These are phyloP conservation scores for Malassezia slooffiae DNA, from an alignment of 1,284 basidiomycete genomes.

Conservation along the genomic window DNA sequence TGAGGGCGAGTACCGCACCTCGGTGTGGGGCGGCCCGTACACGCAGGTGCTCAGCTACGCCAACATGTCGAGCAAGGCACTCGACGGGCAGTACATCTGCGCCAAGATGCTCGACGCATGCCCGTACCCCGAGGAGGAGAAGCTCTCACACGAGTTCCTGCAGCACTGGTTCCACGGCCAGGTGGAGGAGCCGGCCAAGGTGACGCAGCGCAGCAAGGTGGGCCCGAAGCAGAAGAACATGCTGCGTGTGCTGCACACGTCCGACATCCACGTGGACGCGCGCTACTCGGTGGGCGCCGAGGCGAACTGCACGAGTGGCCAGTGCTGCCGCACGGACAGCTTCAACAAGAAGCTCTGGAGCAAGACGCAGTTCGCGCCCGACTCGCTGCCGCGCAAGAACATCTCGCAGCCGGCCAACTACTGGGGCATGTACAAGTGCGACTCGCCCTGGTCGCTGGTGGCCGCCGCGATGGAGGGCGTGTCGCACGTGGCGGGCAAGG, in stretches of 20 bases:
- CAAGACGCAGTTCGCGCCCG: conserved; percentile 18
- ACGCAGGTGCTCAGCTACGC: conserved; percentile 41
- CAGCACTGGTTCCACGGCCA: conserved; percentile 32
- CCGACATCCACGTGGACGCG: conserved; percentile 69
- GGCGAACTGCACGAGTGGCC: conserved; percentile 61
- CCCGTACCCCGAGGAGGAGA: conserved; percentile 20
- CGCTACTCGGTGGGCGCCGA: conserved; percentile 64
- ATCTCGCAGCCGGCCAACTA: conserved; percentile 29
- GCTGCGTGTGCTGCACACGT: conserved; percentile 64
- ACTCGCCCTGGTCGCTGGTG: conserved; percentile 59
- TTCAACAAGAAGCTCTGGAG: conserved; percentile 52
- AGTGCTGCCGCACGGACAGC: conserved; percentile 59
- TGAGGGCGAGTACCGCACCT: conserved; percentile 19
- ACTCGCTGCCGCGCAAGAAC: conserved; percentile 21
- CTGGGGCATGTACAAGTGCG: conserved; percentile 51
- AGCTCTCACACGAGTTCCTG: conserved; percentile 24
- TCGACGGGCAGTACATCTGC: conserved; percentile 38
- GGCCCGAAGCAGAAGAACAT: conserved; percentile 51
- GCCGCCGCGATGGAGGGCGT: conserved; percentile 59
- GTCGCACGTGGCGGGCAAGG: conserved; percentile 54
- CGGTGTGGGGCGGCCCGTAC: conserved; percentile 26
- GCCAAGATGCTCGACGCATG: conserved; percentile 19
- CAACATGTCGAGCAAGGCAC: conserved; percentile 23
- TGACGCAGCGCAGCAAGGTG: conserved; percentile 14
- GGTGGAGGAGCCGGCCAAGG: conserved; percentile 8